Evolutionary conservation across 768 basidiomycete species (phyloP).

Genomic region (Botryobasidium botryosum): DNA sequence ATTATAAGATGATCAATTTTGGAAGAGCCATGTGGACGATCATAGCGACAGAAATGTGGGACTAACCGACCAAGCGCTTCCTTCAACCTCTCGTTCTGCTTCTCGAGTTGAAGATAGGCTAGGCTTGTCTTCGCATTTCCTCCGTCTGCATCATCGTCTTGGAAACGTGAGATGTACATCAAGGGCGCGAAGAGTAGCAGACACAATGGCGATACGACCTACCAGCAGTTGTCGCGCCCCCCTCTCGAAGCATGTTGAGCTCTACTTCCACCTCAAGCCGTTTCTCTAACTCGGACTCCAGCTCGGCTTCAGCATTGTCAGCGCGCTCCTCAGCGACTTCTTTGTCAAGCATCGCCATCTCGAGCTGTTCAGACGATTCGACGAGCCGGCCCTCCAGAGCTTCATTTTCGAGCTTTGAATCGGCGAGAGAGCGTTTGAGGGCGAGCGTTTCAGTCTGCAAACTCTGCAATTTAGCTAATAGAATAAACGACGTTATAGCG

Average conservation of each 20-base stretch:
- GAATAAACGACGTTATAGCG: neutral
- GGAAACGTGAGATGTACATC: too few species aligned
- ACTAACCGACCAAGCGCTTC: slow-evolving; percentile 75
- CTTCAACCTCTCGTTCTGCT: slow-evolving; percentile 89
- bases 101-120: slow-evolving; percentile 67
- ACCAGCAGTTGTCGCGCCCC: slow-evolving; percentile 26
- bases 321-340: slow-evolving; percentile 92
- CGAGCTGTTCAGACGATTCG: slow-evolving; percentile 78
- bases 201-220: too few species aligned
- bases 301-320: slow-evolving; percentile 58
- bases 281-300: slow-evolving; percentile 65
- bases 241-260: slow-evolving; percentile 55
- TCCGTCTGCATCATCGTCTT: slow-evolving; percentile 14
- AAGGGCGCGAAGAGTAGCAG: too few species aligned
- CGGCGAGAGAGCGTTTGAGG: slow-evolving; percentile 58
- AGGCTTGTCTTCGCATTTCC: slow-evolving; percentile 30
- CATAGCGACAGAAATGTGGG: neutral
- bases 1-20: neutral
- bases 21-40: neutral
- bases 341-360: slow-evolving; percentile 90
- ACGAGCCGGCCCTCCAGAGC: slow-evolving; percentile 52
- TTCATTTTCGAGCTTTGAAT: slow-evolving; percentile 51
- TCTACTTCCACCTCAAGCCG: slow-evolving; percentile 72
- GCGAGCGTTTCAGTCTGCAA: slow-evolving; percentile 66
- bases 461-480: slow-evolving; percentile 52